Conservation (phyloP, 176 grass and related monocot genomes). For the Oryza glaberrima region DNA sequence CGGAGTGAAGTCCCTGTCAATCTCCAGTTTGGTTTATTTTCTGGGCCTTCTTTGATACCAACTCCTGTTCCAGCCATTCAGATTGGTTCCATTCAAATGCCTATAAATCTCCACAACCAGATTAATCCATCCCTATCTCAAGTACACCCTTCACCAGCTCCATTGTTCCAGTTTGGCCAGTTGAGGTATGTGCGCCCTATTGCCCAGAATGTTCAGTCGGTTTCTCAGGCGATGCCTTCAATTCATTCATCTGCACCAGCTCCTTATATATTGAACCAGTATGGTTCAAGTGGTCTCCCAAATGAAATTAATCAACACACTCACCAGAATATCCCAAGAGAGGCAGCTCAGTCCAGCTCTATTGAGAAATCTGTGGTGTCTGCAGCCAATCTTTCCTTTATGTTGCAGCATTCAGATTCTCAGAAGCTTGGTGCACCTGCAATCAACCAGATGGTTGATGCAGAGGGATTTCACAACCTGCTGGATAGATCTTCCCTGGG, state of each 20-base stretch:
- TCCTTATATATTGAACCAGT: constrained; percentile 59
- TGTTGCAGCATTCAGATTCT: constrained; percentile 33
- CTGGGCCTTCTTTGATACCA: constrained; percentile 91
- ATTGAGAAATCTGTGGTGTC: constrained; percentile 32
- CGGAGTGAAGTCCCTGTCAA: constrained; percentile 67
- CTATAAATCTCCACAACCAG: constrained; percentile 86
- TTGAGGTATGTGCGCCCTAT: constrained; percentile 72
- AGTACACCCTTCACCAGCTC: constrained; percentile 59
- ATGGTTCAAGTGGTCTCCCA: constrained; percentile 52
- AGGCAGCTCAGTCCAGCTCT: constrained; percentile 39
- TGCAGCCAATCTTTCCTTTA: constrained; percentile 24
- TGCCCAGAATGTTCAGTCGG: constrained; percentile 42
- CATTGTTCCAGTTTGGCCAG: constrained; percentile 94
- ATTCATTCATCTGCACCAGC: constrained; percentile 46
- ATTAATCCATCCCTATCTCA: constrained; percentile 63
- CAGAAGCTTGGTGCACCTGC: constrained; percentile 40
- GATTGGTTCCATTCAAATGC: constrained; percentile 99
- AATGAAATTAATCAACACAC: constrained; percentile 41
- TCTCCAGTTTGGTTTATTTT: constrained; percentile 94
- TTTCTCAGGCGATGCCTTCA: constrained; percentile 51
- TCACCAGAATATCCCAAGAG: constrained; percentile 43
- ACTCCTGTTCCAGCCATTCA: constrained; percentile 90
- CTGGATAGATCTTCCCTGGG: constrained; percentile 23
- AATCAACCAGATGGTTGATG: constrained; percentile 53
- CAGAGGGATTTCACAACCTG: constrained; percentile 42